A percentile compares a stretch with the other conserved stretches of the same genome.
Evolutionary conservation across 495 filamentous ascomycete genomes (phyloP).

Genomic region (Trichoderma virens): DNA sequence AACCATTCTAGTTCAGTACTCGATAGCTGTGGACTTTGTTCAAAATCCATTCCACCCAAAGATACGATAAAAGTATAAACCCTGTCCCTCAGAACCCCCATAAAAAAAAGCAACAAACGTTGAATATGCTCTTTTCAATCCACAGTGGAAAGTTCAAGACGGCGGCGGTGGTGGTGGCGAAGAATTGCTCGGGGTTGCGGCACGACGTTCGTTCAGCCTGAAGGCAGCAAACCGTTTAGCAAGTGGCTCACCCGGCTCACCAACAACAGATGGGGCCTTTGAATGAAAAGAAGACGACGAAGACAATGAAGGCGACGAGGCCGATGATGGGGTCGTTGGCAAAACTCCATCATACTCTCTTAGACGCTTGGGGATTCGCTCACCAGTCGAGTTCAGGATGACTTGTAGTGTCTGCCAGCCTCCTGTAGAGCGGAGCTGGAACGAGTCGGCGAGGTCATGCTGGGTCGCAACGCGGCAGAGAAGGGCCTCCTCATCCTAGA

Average conservation of each 20-base stretch:
- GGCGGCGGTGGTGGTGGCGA: slow-evolving; percentile 1
- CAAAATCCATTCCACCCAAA: not conserved
- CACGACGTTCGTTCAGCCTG: slow-evolving; percentile 62
- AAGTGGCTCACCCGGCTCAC: slow-evolving; percentile 58
- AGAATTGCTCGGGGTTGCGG: not conserved
- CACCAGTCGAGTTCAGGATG: slow-evolving; percentile 93
- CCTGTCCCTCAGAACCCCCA: not conserved
- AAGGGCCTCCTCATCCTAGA: slow-evolving; percentile 80
- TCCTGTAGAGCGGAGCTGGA: slow-evolving; percentile 70
- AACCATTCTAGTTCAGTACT: not conserved
- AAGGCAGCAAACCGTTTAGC: slow-evolving; percentile 98
- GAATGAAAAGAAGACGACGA: slow-evolving; percentile 20
- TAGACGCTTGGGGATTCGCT: slow-evolving; percentile 82
- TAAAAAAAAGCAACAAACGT: not conserved
- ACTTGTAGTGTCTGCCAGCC: slow-evolving; percentile 91
- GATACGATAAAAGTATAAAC: not conserved
- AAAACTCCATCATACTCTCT: slow-evolving; percentile 36
- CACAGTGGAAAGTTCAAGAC: not conserved
- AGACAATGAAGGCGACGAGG: slow-evolving; percentile 14
- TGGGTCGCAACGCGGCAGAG: slow-evolving; percentile 74
- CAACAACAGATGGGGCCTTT: slow-evolving; percentile 12
- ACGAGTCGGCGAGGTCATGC: slow-evolving; percentile 67
- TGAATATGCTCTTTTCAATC: not conserved
- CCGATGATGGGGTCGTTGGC: slow-evolving; percentile 14
- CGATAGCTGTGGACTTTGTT: not conserved